A percentile compares a stretch with the other conserved stretches of the same genome.
Conservation (phyloP, 2,329 filamentous ascomycete species). For the Ophiostoma sp. region DNA sequence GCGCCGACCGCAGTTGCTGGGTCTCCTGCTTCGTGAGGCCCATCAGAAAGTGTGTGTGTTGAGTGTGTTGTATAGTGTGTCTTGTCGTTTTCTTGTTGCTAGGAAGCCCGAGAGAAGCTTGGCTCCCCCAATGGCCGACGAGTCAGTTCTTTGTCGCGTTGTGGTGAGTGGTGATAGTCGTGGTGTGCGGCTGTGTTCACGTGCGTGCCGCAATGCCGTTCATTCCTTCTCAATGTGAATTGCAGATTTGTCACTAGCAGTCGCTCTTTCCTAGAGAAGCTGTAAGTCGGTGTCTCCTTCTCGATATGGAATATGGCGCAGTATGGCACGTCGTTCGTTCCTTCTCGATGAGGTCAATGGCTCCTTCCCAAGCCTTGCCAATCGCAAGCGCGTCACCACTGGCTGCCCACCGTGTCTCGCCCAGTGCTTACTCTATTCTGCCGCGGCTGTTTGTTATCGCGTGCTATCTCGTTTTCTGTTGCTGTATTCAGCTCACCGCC, state of each 20-base stretch:
- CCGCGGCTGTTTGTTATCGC: too few species aligned
- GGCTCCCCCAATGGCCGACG: too few species aligned
- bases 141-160: neutral
- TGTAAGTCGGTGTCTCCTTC: neutral
- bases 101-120: neutral
- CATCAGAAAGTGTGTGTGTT: constrained; percentile 36
- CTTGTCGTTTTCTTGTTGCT: neutral
- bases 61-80: neutral
- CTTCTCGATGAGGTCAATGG: constrained; percentile 11
- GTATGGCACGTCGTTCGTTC: neutral
- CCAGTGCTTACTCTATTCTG: too few species aligned
- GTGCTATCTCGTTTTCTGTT: too few species aligned
- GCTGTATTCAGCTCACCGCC: too few species aligned
- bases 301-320: neutral
- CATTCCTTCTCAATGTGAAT: neutral
- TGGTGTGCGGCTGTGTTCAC: neutral
- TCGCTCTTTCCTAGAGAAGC: neutral
- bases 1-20: constrained; percentile 61
- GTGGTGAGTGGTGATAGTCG: neutral
- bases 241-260: neutral
- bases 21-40: constrained; percentile 51
- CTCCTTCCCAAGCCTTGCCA: constrained; percentile 6
- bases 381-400: constrained; percentile 16
- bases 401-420: constrained; percentile 11
- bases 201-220: neutral